phyloP scores from a whole-genome alignment of 352 stramenopile genomes.

The Phytophthora quininea region DNA sequence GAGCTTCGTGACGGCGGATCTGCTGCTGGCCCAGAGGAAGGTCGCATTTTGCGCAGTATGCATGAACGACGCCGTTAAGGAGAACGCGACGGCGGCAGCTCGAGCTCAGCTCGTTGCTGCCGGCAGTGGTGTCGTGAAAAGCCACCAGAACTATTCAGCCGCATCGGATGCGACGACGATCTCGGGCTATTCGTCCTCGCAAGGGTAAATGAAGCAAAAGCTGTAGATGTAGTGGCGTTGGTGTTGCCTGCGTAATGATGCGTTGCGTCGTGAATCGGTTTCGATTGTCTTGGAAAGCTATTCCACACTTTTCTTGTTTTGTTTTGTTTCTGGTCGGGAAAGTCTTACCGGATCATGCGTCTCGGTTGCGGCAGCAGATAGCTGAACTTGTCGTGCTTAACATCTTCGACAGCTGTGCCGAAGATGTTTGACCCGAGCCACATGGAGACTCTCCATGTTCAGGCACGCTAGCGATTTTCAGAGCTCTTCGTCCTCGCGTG shows the following conservation, averaged over 20 bases:
- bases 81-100: constrained; percentile 31
- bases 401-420: neutral
- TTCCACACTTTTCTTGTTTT: too few species aligned
- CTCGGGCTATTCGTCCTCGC: constrained; percentile 25
- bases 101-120: constrained; percentile 25
- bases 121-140: constrained; percentile 10
- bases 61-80: constrained; percentile 29
- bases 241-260: neutral
- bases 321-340: neutral
- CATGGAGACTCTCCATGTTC: constrained; percentile 1
- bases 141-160: constrained; percentile 8
- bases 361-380: neutral
- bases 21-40: constrained; percentile 32
- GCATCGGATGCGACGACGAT: constrained; percentile 20
- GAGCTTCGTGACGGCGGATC: constrained; percentile 42
- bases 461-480: neutral
- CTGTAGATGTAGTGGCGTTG: constrained; percentile 1
- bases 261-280: too few species aligned
- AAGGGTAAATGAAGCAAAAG: neutral
- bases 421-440: neutral
- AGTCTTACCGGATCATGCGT: neutral
- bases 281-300: too few species aligned
- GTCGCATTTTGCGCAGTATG: constrained; percentile 45
- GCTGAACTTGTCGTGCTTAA: neutral
- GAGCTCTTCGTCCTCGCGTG: constrained; percentile 15